Evolutionary conservation across 352 stramenopile genomes (phyloP).

Genomic region (Globisporangium nodosum): DNA sequence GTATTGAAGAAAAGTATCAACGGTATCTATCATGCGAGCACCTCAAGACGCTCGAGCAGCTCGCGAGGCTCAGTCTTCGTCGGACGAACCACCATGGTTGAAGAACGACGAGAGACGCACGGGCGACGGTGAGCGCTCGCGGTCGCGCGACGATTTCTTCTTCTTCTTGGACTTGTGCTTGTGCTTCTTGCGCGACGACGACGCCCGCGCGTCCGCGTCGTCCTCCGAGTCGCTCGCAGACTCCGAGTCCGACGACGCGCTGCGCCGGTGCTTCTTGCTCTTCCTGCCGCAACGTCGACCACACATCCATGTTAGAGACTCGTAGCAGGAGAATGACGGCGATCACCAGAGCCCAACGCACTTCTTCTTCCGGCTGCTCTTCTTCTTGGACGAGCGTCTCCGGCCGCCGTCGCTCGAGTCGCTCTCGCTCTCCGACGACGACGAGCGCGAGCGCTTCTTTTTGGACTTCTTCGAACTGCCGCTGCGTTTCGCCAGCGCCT

Average conservation of each 20-base stretch:
- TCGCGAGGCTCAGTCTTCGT: conserved; percentile 2
- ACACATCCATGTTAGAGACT: no score
- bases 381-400: conserved; percentile 46
- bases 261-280: conserved; percentile 47
- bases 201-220: conserved; percentile 17
- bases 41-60: no score
- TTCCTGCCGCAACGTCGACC: conserved; percentile 33
- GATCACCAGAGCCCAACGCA: conserved; percentile 14
- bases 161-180: conserved; percentile 44
- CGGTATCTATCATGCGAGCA: background rate
- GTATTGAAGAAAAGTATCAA: background rate
- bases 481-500: conserved; percentile 57
- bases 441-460: conserved; percentile 60
- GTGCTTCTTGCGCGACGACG: conserved; percentile 28
- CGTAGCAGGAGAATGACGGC: no score
- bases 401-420: conserved; percentile 40
- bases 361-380: conserved; percentile 76
- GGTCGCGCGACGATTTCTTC: conserved; percentile 40
- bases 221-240: conserved; percentile 29
- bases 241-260: conserved; percentile 38
- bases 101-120: conserved; percentile 92
- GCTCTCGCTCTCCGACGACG: conserved; percentile 44
- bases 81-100: conserved; percentile 30
- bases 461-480: conserved; percentile 78
- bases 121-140: conserved; percentile 46